Evolutionary conservation across 2,329 filamentous ascomycete genomes (phyloP), one percentile per base, ranked within the genome.

Genomic region (Nemania sp.): DNA sequence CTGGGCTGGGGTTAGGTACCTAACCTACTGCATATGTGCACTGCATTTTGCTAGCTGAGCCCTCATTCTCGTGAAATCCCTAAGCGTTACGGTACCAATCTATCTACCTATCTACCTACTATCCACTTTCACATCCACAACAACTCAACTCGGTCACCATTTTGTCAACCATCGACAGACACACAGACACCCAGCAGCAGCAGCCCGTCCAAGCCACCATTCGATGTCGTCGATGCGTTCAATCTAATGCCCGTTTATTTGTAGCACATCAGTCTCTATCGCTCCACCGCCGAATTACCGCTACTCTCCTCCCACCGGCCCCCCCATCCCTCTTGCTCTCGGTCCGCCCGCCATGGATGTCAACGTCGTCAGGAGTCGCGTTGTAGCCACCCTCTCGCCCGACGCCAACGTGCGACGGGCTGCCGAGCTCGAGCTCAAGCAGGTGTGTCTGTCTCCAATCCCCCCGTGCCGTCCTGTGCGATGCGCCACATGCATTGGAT

Each of bases 381-480:
- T 95, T 78, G 87, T 89, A 79, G 89, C 90, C 78, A 94, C 91
- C 74, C 89, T 94, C 80, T 89, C 91, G 78, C 81, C 90, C 74
- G 90, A 93, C 82, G 87, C 90, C 77, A 91, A 93, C 78, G 88
- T 88, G 80, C 88, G 93, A 81, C 88, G 91, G 79, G 87, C 90
- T 80, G 92, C 92, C 79, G 93, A 96, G 84, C 83, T 91, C 75
- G 91, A 95, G 82, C 86, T 96, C 76, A 94, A 94, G 86, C 87
- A 90, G 85, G 93, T 95, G 85, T 35, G 59, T 49, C 72, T 63
- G 66, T 35, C 63, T 27, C 38, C 20, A 52, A 41, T 58, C n/a
- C 11, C 35, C 45, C 64, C 53, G 52, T 58, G 55, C 53, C 53
- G 66, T 57, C 65, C 62, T 64, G 71, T 71, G 69, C 67, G 62